Evolutionary conservation across 768 basidiomycete species (phyloP).

Genomic region (Coprinopsis marcescibilis): DNA sequence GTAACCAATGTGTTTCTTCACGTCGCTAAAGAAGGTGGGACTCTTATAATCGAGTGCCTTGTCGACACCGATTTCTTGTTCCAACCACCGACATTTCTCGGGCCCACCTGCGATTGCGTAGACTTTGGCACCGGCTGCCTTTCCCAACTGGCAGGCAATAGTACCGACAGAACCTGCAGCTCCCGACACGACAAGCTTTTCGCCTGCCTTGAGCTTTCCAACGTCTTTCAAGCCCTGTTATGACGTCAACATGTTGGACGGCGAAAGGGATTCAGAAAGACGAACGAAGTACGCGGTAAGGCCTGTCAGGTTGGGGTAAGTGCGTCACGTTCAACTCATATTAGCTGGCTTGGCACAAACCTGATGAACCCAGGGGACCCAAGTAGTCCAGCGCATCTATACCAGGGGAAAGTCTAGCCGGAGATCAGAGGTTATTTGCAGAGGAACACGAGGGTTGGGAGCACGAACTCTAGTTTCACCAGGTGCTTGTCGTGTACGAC

Average conservation of each 20-base stretch:
- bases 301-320: conserved; percentile 33
- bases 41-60: conserved; percentile 86
- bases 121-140: conserved; percentile 72
- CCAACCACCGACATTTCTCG: conserved; percentile 86
- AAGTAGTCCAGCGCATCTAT: conserved; percentile 70
- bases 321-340: neutral
- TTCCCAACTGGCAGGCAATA: conserved; percentile 79
- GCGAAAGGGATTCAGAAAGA: conserved; percentile 15
- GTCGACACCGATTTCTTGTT: conserved; percentile 77
- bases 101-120: conserved; percentile 81
- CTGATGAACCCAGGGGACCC: conserved; percentile 70
- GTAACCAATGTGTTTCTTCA: conserved; percentile 69
- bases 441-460: neutral
- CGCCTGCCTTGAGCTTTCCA: conserved; percentile 75
- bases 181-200: conserved; percentile 80
- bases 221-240: conserved; percentile 75
- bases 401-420: conserved; percentile 49
- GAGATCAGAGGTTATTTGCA: neutral
- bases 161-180: conserved; percentile 91
- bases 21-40: conserved; percentile 59
- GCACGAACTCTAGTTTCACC: conserved; percentile 50
- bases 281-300: conserved; percentile 85
- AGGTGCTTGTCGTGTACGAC: conserved; percentile 50
- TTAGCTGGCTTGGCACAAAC: conserved; percentile 32
- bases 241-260: conserved; percentile 1